Evolutionary conservation across 2,329 filamentous ascomycete species (phyloP), one percentile per base, ranked within the genome.

Genomic region (Huntiella moniliformis): DNA sequence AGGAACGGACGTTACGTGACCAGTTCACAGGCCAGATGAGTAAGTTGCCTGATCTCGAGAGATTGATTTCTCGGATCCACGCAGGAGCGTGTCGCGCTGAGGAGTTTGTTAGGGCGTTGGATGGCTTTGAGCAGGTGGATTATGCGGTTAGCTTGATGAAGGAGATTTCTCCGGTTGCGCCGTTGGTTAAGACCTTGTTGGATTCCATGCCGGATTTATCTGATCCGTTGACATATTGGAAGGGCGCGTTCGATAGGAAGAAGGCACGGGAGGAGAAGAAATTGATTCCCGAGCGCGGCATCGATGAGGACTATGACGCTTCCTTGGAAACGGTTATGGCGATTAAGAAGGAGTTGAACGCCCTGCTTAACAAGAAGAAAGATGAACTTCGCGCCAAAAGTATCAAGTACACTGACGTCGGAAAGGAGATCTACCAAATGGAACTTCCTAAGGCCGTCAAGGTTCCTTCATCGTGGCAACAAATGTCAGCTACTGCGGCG

Each of bases 111-210:
- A 82, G 79, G 41, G 88, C 96, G 0, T 68, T 98, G 0, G 87
- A 96, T 60, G 91, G 91, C 0, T 98, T 95, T 54, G 91, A 96
- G 64, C 88, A 95, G 61, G 96, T 98, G 39, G 86, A 95, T 52
- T 91, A 94, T 59, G 93, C 87, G 1, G 84, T 94, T 71, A 73
- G 76, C 44, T 69, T 96, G 16, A 70, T 96, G 1, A 69, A 72
- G 40, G 71, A 78, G 6, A 82, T 82, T 54, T 75, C 79, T 45
- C 73, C 78, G n/a, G 82, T 80, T 2, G 79, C 85, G 42, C 82
- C 85, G 2, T 71, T 96, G 2, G 80, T 98, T 37, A 82, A 86
- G 48, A 78, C 86, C 45, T 73, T 98, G 35, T 76, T 96, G 38
- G 64, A 73, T 0, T 71, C 79, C 1, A 94, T 98, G 86, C 91